These are phyloP conservation scores for Adansonia rubrostipa DNA, from an alignment of 441 rosid species.

Conservation along the genomic window DNA sequence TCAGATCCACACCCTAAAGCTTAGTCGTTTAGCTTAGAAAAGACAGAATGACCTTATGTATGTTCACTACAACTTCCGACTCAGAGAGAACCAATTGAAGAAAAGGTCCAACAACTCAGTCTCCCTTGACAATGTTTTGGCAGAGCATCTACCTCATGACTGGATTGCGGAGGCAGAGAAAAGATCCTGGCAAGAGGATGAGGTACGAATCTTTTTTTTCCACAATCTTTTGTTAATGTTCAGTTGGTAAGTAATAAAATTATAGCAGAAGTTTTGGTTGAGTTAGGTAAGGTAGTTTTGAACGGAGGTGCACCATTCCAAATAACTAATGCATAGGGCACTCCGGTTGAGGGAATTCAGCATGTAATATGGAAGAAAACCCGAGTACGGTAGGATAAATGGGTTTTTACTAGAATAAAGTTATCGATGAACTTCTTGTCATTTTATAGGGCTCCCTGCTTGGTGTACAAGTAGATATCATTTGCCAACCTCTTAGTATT, in stretches of 20 bases:
- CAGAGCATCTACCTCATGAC: constrained; percentile 57
- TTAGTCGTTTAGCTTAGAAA: constrained; percentile 51
- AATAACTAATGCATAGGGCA: no score
- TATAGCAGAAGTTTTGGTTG: background rate
- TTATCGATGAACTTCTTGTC: background rate
- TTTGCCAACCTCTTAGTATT: background rate
- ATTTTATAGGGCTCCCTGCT: background rate
- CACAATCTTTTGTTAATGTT: background rate
- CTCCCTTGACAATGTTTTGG: constrained; percentile 48
- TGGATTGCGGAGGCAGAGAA: constrained; percentile 59
- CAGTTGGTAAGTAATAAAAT: background rate
- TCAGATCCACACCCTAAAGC: constrained; percentile 54
- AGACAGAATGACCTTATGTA: constrained; percentile 58
- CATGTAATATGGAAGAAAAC: background rate
- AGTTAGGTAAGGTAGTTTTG: background rate
- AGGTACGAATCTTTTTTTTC: constrained; percentile 45
- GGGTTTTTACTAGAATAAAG: background rate
- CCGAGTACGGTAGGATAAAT: background rate
- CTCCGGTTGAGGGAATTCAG: background rate
- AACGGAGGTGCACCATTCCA: background rate
- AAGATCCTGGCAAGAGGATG: constrained; percentile 47
- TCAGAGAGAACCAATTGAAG: constrained; percentile 54
- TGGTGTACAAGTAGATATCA: background rate
- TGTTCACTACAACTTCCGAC: constrained; percentile 73
- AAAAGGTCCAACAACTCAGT: constrained; percentile 40